These are phyloP conservation scores for Leishmania lainsoni DNA, from an alignment of 208 protist genomes.

Conservation along the genomic window DNA sequence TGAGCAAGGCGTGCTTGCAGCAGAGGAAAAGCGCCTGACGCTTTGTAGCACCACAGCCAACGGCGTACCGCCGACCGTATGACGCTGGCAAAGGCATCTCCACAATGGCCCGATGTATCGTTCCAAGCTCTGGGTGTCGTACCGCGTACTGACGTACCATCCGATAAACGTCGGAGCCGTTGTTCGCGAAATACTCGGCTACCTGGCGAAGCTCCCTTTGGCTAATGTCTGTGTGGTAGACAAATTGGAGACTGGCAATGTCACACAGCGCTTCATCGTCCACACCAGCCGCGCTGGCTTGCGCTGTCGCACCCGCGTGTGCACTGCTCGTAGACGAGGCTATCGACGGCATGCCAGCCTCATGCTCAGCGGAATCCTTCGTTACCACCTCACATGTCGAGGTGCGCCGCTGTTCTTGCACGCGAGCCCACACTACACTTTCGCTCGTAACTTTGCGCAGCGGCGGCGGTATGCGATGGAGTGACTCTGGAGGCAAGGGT, in stretches of 20 bases:
- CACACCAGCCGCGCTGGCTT: background rate
- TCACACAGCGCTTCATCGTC: conserved; percentile 82
- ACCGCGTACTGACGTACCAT: conserved; percentile 74
- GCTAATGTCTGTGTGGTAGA: conserved; percentile 61
- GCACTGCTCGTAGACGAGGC: background rate
- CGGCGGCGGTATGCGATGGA: conserved; percentile 57
- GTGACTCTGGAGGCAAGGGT: conserved; percentile 23
- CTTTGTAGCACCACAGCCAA: conserved; percentile 70
- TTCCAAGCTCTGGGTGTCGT: conserved; percentile 35
- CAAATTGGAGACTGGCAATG: conserved; percentile 40
- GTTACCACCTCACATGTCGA: background rate
- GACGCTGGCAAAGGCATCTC: conserved; percentile 61
- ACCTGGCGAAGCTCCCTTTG: background rate
- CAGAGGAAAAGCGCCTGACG: conserved; percentile 55
- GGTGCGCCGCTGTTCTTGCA: conserved; percentile 30
- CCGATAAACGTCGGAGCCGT: conserved; percentile 61
- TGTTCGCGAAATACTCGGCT: conserved; percentile 36
- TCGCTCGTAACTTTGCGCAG: conserved; percentile 63
- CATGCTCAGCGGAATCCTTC: background rate
- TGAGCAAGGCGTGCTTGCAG: conserved; percentile 57
- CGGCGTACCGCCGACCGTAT: conserved; percentile 63
- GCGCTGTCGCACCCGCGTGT: background rate
- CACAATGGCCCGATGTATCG: conserved; percentile 74
- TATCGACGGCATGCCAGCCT: background rate
- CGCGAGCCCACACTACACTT: conserved; percentile 57